Conservation (phyloP, 495 filamentous ascomycete genomes). For the Bacidia rubella region DNA sequence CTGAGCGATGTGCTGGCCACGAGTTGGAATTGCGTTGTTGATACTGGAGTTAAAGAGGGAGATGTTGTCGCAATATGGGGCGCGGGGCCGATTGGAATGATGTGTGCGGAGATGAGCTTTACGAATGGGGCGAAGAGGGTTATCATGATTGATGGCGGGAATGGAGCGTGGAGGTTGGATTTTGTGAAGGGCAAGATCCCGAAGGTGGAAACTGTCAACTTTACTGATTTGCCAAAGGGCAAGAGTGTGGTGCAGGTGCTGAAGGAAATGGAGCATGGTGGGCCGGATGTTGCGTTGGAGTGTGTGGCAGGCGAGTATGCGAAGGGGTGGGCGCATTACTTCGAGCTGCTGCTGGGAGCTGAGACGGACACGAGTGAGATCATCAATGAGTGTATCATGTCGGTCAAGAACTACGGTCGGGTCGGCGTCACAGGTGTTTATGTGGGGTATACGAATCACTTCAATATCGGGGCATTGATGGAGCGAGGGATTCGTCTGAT, state of each 20-base stretch:
- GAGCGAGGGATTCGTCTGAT: constrained; percentile 70
- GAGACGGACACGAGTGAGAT: constrained; percentile 85
- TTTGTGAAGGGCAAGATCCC: constrained; percentile 52
- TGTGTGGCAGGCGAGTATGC: constrained; percentile 77
- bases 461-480: constrained; percentile 79
- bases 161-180: constrained; percentile 48
- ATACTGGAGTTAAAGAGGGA: constrained; percentile 66
- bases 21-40: constrained; percentile 68
- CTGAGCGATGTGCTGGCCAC: constrained; percentile 71
- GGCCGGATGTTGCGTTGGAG: constrained; percentile 69
- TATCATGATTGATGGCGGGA: constrained; percentile 67
- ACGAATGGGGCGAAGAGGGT: constrained; percentile 59
- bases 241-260: constrained; percentile 54
- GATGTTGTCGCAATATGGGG: constrained; percentile 81
- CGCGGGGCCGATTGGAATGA: constrained; percentile 65
- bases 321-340: constrained; percentile 68
- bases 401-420: constrained; percentile 61
- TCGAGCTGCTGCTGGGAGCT: constrained; percentile 56
- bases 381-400: constrained; percentile 75
- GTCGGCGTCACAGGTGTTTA: constrained; percentile 72
- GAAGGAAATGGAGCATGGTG: constrained; percentile 56
- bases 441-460: constrained; percentile 69
- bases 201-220: constrained; percentile 47
- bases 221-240: constrained; percentile 34
- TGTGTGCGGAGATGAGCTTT: constrained; percentile 60